A percentile compares a stretch with the other conserved stretches of the same genome.
Conservation (phyloP, 179 eudicot species). For the Actinidia polygama region DNA sequence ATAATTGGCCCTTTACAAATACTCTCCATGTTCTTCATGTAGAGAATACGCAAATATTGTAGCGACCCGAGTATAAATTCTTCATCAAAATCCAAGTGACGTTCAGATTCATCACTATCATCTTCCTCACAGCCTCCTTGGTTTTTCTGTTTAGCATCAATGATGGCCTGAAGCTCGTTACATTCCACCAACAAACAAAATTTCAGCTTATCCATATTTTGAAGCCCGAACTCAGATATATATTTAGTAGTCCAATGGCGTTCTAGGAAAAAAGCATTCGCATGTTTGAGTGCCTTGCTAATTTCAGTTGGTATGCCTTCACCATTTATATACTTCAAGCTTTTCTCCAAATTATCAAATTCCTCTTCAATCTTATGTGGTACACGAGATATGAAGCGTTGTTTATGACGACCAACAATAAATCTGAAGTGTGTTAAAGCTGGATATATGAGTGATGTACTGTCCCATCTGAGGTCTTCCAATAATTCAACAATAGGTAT, state of each 20-base stretch:
- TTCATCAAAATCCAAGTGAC: neutral
- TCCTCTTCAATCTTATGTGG: conserved; percentile 15
- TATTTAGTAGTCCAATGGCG: conserved; percentile 22
- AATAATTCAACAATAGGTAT: neutral
- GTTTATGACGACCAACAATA: conserved; percentile 15
- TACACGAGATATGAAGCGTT: conserved; percentile 20
- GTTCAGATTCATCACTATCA: neutral
- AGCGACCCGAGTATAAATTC: neutral
- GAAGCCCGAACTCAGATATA: conserved; percentile 17
- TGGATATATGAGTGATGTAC: too few relatives aligned
- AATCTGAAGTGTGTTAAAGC: neutral
- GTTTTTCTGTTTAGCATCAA: conserved; percentile 5
- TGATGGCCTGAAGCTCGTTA: conserved; percentile 21
- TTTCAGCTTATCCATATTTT: conserved; percentile 11
- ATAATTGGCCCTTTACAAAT: conserved; percentile 25
- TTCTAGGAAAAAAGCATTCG: conserved; percentile 19
- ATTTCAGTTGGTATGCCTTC: neutral
- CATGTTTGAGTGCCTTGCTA: conserved; percentile 5
- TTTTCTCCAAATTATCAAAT: conserved; percentile 8
- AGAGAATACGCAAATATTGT: conserved; percentile 13
- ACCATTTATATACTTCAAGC: conserved; percentile 20
- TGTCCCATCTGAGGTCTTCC: neutral
- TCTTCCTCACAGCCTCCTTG: neutral
- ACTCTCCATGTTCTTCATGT: conserved; percentile 23
- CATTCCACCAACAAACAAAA: conserved; percentile 29